Evolutionary conservation across 1,139 yeast species (phyloP).

Genomic region (Hemisphaericaspora lyxosophila): DNA sequence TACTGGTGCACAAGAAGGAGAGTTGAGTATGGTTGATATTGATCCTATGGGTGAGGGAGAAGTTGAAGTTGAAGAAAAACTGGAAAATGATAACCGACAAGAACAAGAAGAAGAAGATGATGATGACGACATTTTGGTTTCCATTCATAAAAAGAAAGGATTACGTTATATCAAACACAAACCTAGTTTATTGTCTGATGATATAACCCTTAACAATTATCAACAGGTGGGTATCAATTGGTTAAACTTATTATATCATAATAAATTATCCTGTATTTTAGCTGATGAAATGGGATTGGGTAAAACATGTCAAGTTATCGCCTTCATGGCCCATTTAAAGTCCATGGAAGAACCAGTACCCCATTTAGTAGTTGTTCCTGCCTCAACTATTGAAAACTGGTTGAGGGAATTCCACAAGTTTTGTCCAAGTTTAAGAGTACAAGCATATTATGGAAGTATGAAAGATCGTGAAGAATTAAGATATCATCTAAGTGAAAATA

Average conservation of each 20-base stretch:
- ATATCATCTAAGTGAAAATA: constrained; percentile 54
- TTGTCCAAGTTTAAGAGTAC: constrained; percentile 77
- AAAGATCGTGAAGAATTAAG: constrained; percentile 83
- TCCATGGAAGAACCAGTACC: constrained; percentile 93
- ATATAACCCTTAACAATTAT: constrained; percentile 73
- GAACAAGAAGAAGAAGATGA: constrained; percentile 31
- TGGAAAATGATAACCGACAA: constrained; percentile 18
- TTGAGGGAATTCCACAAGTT: constrained; percentile 88
- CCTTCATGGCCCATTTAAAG: constrained; percentile 85
- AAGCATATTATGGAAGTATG: constrained; percentile 91
- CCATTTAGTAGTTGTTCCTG: constrained; percentile 89
- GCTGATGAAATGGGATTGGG: constrained; percentile 99
- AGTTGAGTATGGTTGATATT: constrained; percentile 51
- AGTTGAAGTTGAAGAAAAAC: constrained; percentile 21
- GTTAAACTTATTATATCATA: constrained; percentile 76
- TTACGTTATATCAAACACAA: constrained; percentile 62
- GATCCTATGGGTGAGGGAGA: constrained; percentile 33
- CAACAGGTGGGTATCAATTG: constrained; percentile 97
- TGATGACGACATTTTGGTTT: constrained; percentile 33
- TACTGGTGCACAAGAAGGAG: constrained; percentile 62
- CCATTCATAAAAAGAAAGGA: constrained; percentile 22
- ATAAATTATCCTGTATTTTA: constrained; percentile 81
- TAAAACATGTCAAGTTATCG: constrained; percentile 91
- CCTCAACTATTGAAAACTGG: constrained; percentile 97
- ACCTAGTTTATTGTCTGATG: constrained; percentile 65